Evolutionary conservation across 169 alveolate genomes (phyloP).

Genomic region (Perkinsus marinus): DNA sequence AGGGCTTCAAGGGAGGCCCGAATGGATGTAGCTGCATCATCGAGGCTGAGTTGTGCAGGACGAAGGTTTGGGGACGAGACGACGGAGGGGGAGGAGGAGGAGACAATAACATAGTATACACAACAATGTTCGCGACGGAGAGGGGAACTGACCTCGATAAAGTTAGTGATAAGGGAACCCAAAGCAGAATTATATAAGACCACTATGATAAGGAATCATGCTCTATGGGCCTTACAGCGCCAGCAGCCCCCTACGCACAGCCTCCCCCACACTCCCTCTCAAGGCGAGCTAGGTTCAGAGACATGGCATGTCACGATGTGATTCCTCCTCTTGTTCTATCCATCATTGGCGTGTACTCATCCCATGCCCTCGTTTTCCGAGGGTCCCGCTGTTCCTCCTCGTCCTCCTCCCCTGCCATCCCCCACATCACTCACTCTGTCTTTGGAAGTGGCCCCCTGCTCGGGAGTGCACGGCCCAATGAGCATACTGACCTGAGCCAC

Average conservation of each 20-base stretch:
- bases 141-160: too few relatives aligned
- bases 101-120: background rate
- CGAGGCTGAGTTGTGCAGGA: background rate
- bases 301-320: too few relatives aligned
- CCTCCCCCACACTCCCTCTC: background rate
- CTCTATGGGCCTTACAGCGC: background rate
- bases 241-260: background rate
- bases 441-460: slow-evolving; percentile 5
- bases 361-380: background rate
- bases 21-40: background rate
- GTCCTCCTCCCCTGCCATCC: background rate
- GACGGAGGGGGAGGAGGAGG: background rate
- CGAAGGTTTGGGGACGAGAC: background rate
- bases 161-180: background rate
- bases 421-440: background rate
- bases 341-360: background rate
- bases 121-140: background rate
- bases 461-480: slow-evolving; percentile 16
- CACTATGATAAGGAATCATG: background rate
- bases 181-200: background rate
- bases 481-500: background rate
- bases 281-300: background rate
- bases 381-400: background rate
- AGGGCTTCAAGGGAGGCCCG: background rate
- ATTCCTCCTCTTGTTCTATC: background rate